Conservation (phyloP, 2,329 filamentous ascomycete species). For the Fusarium chlamydosporum region DNA sequence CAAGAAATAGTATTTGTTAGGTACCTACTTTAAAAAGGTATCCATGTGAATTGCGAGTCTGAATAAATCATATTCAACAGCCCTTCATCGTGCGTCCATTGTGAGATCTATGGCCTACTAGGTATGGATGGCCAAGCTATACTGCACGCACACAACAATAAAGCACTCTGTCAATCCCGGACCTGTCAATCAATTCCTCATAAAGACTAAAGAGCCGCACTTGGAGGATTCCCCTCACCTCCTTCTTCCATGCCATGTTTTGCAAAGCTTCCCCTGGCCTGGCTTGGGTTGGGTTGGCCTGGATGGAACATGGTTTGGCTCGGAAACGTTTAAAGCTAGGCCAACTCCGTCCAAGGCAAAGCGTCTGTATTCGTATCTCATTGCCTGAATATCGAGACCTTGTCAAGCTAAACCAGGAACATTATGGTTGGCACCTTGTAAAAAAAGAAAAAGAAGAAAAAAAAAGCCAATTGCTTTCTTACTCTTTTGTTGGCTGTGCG, state of each 20-base stretch:
- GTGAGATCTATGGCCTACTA: background rate
- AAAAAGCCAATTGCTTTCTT: conserved; percentile 42
- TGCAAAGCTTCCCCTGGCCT: conserved; percentile 10
- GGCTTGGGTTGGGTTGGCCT: background rate
- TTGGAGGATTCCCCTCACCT: conserved; percentile 31
- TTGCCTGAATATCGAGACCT: conserved; percentile 10
- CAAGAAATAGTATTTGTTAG: conserved; percentile 4
- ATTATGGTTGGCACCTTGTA: conserved; percentile 25
- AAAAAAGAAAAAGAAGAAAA: too few relatives aligned
- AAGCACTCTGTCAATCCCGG: background rate
- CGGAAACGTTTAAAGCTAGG: conserved; percentile 35
- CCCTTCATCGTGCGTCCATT: background rate
- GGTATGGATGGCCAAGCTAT: background rate
- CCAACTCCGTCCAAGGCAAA: conserved; percentile 32
- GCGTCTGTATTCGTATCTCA: conserved; percentile 21
- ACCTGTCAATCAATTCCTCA: conserved; percentile 29
- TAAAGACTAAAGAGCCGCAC: conserved; percentile 31
- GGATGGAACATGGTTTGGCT: conserved; percentile 17
- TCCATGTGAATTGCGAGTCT: conserved; percentile 16
- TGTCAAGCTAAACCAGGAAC: conserved; percentile 40
- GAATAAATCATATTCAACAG: background rate
- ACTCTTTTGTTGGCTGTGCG: conserved; percentile 17
- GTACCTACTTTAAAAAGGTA: too few relatives aligned
- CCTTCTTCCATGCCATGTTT: background rate
- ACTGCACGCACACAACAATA: background rate